Conservation (phyloP, 2,329 filamentous ascomycete genomes). For the Claviceps paspali region DNA sequence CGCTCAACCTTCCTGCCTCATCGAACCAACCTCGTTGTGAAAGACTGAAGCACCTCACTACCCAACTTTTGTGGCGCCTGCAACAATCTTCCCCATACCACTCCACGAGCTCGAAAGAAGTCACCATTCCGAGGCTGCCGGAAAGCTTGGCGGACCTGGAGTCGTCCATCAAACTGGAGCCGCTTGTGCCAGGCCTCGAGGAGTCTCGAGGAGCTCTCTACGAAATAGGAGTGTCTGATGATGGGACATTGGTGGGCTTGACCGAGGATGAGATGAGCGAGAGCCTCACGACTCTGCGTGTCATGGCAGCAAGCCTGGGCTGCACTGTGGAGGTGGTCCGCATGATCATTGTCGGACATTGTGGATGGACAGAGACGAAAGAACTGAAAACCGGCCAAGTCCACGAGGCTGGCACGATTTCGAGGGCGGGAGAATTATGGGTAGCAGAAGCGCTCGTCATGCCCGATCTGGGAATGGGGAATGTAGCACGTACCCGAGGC, state of each 20-base stretch:
- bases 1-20: slow-evolving; percentile 20
- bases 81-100: slow-evolving; percentile 92
- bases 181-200: slow-evolving; percentile 65
- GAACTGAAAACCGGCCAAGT: slow-evolving; percentile 15
- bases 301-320: slow-evolving; percentile 86
- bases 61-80: slow-evolving; percentile 83
- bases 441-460: slow-evolving; percentile 85
- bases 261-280: slow-evolving; percentile 86
- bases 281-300: slow-evolving; percentile 66
- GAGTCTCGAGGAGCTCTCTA: slow-evolving; percentile 89
- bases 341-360: slow-evolving; percentile 71
- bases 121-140: slow-evolving; percentile 61
- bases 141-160: slow-evolving; percentile 39
- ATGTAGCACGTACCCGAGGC: not conserved
- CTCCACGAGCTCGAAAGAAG: slow-evolving; percentile 58
- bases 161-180: slow-evolving; percentile 31
- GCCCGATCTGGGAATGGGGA: slow-evolving; percentile 42
- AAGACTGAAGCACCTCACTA: slow-evolving; percentile 79
- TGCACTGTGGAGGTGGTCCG: slow-evolving; percentile 72
- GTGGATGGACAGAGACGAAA: slow-evolving; percentile 49
- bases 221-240: slow-evolving; percentile 90
- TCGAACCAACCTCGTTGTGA: slow-evolving; percentile 63
- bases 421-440: slow-evolving; percentile 47
- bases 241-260: slow-evolving; percentile 78
- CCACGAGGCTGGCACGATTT: slow-evolving; percentile 9